Evolutionary conservation across 225 moss, liverwort and hornwort genomes (phyloP).

Genomic region (Bryoerythrophyllum caledonicum): DNA sequence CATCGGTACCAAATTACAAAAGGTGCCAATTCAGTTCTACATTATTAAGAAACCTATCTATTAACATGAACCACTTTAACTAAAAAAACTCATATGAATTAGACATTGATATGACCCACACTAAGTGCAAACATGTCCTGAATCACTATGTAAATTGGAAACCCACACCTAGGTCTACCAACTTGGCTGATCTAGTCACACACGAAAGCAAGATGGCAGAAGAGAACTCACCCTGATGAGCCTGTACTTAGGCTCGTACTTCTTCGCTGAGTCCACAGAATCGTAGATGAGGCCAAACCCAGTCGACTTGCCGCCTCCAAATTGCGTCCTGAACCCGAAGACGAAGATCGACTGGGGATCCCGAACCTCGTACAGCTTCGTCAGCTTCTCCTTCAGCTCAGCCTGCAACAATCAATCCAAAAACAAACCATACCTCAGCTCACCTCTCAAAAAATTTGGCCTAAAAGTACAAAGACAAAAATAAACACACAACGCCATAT

Average conservation of each 20-base stretch:
- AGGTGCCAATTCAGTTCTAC: not conserved
- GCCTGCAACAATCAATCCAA: slow-evolving; percentile 40
- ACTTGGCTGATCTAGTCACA: not conserved
- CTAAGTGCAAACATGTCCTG: no score
- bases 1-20: not conserved
- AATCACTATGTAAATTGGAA: no score
- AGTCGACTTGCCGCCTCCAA: slow-evolving; percentile 94
- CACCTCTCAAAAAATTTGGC: not conserved
- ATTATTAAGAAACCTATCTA: no score
- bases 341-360: slow-evolving; percentile 80
- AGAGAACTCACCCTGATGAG: slow-evolving; percentile 55
- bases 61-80: no score
- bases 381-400: slow-evolving; percentile 92
- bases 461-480: not conserved
- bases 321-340: slow-evolving; percentile 94
- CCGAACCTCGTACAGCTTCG: slow-evolving; percentile 80
- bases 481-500: not conserved
- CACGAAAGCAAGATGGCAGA: not conserved
- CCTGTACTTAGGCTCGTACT: slow-evolving; percentile 74
- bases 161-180: not conserved
- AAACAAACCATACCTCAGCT: slow-evolving; percentile 1
- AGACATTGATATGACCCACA: no score
- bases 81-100: no score
- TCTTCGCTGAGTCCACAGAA: slow-evolving; percentile 86
- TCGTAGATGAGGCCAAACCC: slow-evolving; percentile 94